Conservation (phyloP, 2,329 filamentous ascomycete species). For the Colletotrichum salicis region DNA sequence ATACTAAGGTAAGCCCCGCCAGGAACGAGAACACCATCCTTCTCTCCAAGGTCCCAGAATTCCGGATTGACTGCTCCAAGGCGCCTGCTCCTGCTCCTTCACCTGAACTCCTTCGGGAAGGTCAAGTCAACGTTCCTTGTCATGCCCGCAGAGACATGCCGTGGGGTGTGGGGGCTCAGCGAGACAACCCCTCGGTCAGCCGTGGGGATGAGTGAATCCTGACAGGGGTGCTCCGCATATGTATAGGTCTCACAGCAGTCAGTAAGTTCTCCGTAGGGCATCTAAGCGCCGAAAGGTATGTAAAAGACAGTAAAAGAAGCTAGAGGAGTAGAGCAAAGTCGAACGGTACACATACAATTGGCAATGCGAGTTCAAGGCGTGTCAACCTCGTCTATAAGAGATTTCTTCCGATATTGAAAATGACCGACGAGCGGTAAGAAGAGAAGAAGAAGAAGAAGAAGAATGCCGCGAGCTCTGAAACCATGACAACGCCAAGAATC, state of each 20-base stretch:
- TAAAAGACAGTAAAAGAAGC: too few species aligned
- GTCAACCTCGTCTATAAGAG: too few species aligned
- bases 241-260: not conserved
- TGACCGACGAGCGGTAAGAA: too few species aligned
- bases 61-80: not conserved
- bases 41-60: not conserved
- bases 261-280: not conserved
- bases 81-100: not conserved
- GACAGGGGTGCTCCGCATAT: not conserved
- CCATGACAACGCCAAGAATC: not conserved
- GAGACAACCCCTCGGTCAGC: constrained; percentile 11
- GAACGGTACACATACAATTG: not conserved
- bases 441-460: not conserved
- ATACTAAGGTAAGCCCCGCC: not conserved
- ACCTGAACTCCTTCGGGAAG: constrained; percentile 1
- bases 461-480: not conserved
- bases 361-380: too few species aligned
- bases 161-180: constrained; percentile 23
- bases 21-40: not conserved
- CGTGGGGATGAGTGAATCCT: constrained; percentile 4
- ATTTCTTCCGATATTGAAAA: too few species aligned
- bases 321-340: too few species aligned
- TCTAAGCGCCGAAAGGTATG: not conserved
- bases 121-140: constrained; percentile 4
- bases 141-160: constrained; percentile 4